Base-by-base conservation (phyloP, 176 grass and related monocot genomes). In the Canna indica region DNA sequence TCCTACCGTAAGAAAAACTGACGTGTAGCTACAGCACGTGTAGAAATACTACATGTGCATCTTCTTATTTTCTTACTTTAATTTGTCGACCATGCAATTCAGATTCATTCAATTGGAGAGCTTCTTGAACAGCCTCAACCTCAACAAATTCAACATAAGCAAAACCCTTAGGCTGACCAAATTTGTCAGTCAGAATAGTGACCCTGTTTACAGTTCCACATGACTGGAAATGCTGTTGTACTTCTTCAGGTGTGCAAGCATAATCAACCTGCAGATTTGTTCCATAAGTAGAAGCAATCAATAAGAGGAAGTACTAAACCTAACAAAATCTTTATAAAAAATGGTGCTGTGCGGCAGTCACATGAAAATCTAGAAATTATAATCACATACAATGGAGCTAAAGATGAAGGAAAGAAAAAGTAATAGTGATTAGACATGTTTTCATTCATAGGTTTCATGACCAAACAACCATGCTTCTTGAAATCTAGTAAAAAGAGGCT, bases 121-220 rank as follows among this genome's bases (percentile, higher is more conserved):
- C 88, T 81, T 91, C 88, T 71, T 87, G 88, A 78, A 91, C 80
- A 70, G 82, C 88, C 74, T 91, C 88, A 54, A 79, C 79, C 79
- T 91, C 88, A 48, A 91, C 57, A 85, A 91, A 91, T 82, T 91
- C 88, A 47, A 91, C 88, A 54, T 91, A 91, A 76, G 88, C 88
- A 83, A 91, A 91, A 32, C 88, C 85, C 81, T 91, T 91, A 32
- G 88, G 88, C n/a, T 91, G 88, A 26, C 88, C 88, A 76, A 87
- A 88, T 79, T 91, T 91, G 61, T 91, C 88, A 15, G 88, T 91
- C 77, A 91, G 69, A 46, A 91, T 91, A 18, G 88, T 88, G 35
- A 91, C 88, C 61, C 88, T 87, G 77, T 91, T 91, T 38, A 91
- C 85, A 22, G 88, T 91, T 75, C 88, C 88, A 33, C 88, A 91